Evolutionary conservation across 306 rosid genomes (phyloP), one percentile per base, ranked within the genome.

Genomic region (Elaeagnus macrophylla): DNA sequence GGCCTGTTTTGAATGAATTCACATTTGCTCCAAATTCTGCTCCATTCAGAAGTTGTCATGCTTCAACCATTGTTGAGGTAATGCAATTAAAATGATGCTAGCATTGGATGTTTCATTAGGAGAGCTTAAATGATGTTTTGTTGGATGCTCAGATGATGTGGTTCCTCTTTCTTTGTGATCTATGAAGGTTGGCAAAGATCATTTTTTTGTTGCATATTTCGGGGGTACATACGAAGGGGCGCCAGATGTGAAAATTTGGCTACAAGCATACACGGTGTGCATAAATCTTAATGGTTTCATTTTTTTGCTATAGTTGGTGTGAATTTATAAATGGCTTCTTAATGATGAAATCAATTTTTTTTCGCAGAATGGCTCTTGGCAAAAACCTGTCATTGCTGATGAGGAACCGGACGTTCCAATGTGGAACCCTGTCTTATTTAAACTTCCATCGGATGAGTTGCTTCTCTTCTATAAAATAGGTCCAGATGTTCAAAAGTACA

Each of bases 41-140:
- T 74, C 90, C 94, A 42, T 89, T 83, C 79, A 63, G 61, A 54
- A 79, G 65, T 69, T 86, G 95, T 48, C 97, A 89, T 77, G 95
- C 95, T 72, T 89, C 95, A 58, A 86, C 97, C 60, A 89, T 89
- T 73, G 94, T 83, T 60, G 97, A 89, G 95, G 97, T 89, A 42
- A 59, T 60, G 40, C 41, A 56, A 25, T 57, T 6, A 12, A 46
- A 48, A 51, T 14, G 8, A 41, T 36, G 8, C 7, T 50, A 35
- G 7, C 15, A 36, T 16, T 6, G 42, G 39, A 57, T 48, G 46
- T 14, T 41, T 59, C n/a, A 0, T 13, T 14, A 7, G 37, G 12
- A 51, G 7, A 66, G 40, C 41, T 63, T 59, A n/a, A n/a, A n/a
- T n/a, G n/a, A n/a, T n/a, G n/a, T n/a, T n/a, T n/a, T n/a, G n/a